phyloP scores from a whole-genome alignment of 73 alveolate species.

The Symbiodinium natans region DNA sequence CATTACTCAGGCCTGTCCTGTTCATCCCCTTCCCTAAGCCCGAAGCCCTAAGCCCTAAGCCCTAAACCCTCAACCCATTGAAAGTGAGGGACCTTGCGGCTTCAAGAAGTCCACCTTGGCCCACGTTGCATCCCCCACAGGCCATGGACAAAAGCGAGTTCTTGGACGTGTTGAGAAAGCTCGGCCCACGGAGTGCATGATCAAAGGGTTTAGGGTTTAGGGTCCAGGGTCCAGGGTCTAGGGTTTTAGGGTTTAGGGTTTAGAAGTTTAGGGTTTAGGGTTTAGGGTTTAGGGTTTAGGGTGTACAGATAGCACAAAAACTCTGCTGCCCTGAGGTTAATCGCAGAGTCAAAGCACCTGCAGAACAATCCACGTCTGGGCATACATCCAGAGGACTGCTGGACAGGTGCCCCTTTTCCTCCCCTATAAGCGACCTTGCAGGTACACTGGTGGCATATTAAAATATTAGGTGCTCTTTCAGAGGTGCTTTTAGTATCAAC shows the following conservation, averaged over 20 bases:
- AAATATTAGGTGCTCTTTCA: background rate
- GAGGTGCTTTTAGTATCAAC: background rate
- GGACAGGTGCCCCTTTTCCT: too few species aligned
- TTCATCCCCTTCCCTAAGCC: too few species aligned
- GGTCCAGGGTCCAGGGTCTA: background rate
- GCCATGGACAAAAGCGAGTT: slow-evolving; percentile 23
- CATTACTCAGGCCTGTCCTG: slow-evolving; percentile 9
- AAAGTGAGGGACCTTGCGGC: too few species aligned
- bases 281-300: too few species aligned
- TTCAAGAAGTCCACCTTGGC: too few species aligned
- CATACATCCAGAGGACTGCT: slow-evolving; percentile 58
- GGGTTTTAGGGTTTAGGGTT: too few species aligned
- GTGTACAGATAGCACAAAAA: background rate
- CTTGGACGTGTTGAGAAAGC: slow-evolving; percentile 45
- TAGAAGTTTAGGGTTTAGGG: too few species aligned
- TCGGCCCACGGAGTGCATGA: background rate
- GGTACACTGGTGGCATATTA: too few species aligned
- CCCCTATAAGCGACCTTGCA: too few species aligned
- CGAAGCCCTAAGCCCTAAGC: too few species aligned
- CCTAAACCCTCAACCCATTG: too few species aligned
- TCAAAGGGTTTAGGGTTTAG: background rate
- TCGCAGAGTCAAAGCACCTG: slow-evolving; percentile 33
- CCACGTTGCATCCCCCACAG: slow-evolving; percentile 30
- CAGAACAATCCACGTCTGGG: slow-evolving; percentile 78
- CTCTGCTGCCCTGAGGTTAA: background rate